Percentiles rank a stretch among this genome's conserved stretches.
These are phyloP conservation scores for Trypanosoma congolense DNA, from an alignment of 208 protist species.

Conservation along the genomic window DNA sequence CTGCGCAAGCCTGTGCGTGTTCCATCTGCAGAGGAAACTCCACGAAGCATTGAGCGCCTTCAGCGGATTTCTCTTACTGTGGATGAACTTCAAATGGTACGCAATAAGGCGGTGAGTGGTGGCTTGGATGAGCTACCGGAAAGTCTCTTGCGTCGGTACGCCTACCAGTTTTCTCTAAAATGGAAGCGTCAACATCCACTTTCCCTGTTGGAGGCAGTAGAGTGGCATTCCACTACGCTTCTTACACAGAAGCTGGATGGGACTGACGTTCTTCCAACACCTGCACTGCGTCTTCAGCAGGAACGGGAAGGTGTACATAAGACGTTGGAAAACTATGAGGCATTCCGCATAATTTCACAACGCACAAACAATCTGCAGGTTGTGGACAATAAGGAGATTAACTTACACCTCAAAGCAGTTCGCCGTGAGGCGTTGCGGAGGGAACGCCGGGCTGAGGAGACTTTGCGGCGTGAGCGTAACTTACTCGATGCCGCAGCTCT, in stretches of 20 bases:
- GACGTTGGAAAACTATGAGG: slow-evolving; percentile 84
- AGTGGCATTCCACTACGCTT: slow-evolving; percentile 82
- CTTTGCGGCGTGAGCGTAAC: slow-evolving; percentile 57
- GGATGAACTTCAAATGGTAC: slow-evolving; percentile 63
- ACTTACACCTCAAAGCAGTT: slow-evolving; percentile 67
- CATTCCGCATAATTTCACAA: slow-evolving; percentile 84
- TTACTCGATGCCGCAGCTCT: slow-evolving; percentile 58
- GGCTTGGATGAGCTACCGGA: slow-evolving; percentile 84
- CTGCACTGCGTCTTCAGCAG: slow-evolving; percentile 59
- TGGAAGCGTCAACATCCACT: slow-evolving; percentile 64
- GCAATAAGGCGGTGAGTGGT: slow-evolving; percentile 42
- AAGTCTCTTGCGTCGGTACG: slow-evolving; percentile 78
- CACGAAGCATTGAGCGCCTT: slow-evolving; percentile 47
- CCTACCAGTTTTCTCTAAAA: slow-evolving; percentile 73
- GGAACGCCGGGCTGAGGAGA: slow-evolving; percentile 50
- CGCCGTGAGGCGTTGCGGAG: slow-evolving; percentile 40
- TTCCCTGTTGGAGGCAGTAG: slow-evolving; percentile 71
- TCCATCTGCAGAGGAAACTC: slow-evolving; percentile 3
- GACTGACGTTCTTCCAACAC: slow-evolving; percentile 35
- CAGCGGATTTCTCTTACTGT: slow-evolving; percentile 53
- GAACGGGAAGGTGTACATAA: slow-evolving; percentile 73
- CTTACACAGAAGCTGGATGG: slow-evolving; percentile 26
- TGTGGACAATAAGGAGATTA: slow-evolving; percentile 87
- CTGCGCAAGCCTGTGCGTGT: slow-evolving; percentile 63
- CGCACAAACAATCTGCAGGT: slow-evolving; percentile 87